phyloP scores from a whole-genome alignment of 2,329 filamentous ascomycete genomes.

The Apiospora aurea region DNA sequence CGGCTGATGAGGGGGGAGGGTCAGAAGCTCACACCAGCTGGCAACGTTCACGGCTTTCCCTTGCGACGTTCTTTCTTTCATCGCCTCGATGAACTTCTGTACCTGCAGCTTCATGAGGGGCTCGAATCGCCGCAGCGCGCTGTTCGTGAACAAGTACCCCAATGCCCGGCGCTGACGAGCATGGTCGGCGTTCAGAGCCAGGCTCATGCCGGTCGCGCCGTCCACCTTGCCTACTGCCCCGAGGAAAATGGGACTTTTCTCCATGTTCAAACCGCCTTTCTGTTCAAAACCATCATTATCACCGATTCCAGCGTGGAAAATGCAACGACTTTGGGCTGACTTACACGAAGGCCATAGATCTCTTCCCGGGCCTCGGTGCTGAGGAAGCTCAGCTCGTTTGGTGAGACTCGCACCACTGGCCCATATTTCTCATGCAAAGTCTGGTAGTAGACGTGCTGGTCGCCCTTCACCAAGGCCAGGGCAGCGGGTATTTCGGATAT shows the following conservation, averaged over 20 bases:
- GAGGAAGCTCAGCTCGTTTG: constrained; percentile 40
- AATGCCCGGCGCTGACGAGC: constrained; percentile 38
- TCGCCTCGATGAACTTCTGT: constrained; percentile 32
- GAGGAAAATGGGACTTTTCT: constrained; percentile 38
- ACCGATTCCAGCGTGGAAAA: too few species aligned
- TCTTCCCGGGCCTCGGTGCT: constrained; percentile 38
- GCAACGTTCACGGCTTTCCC: constrained; percentile 33
- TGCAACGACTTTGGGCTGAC: not conserved
- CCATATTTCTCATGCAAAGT: constrained; percentile 39
- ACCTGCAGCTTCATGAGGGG: constrained; percentile 35
- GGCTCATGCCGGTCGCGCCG: constrained; percentile 32
- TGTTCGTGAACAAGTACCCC: constrained; percentile 38
- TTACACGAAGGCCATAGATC: constrained; percentile 39
- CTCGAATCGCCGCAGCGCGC: constrained; percentile 36
- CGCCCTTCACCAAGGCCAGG: constrained; percentile 33
- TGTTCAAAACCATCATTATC: constrained; percentile 8
- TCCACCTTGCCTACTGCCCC: constrained; percentile 33
- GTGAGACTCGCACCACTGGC: constrained; percentile 38
- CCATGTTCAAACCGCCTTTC: constrained; percentile 35
- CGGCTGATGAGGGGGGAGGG: not conserved
- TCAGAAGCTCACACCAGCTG: constrained; percentile 34
- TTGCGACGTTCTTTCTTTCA: constrained; percentile 28
- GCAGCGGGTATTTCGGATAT: constrained; percentile 36
- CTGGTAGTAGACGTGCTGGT: constrained; percentile 36
- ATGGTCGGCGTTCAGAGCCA: constrained; percentile 34